phyloP scores from a whole-genome alignment of 2,329 filamentous ascomycete species.

The Epichloe scottii region DNA sequence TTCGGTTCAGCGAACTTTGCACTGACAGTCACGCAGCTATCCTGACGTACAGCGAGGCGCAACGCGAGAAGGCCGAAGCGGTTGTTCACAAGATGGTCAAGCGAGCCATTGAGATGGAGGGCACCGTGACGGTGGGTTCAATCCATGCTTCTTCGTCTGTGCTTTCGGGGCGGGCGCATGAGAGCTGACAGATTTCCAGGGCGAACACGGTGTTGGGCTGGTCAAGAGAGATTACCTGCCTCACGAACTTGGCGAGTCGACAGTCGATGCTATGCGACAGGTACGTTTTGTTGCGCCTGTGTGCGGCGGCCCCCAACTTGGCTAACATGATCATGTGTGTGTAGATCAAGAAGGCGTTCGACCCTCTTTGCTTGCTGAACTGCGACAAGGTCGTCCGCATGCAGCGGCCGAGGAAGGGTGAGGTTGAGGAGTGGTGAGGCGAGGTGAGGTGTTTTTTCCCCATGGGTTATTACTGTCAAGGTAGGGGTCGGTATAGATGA shows the following conservation, averaged over 20 bases:
- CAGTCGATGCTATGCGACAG: constrained; percentile 75
- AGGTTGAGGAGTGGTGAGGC: constrained; percentile 32
- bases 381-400: constrained; percentile 57
- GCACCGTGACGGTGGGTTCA: constrained; percentile 54
- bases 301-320: background rate
- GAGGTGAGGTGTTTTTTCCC: background rate
- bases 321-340: background rate
- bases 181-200: constrained; percentile 25
- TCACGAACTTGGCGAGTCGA: constrained; percentile 61
- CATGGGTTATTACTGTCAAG: no score
- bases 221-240: constrained; percentile 76
- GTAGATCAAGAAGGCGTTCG: constrained; percentile 68
- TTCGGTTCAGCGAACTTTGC: background rate
- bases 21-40: constrained; percentile 28
- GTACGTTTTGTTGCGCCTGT: constrained; percentile 27
- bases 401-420: constrained; percentile 31
- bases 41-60: constrained; percentile 48
- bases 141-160: constrained; percentile 11
- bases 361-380: constrained; percentile 59
- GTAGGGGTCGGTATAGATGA: no score
- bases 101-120: constrained; percentile 71
- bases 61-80: constrained; percentile 53
- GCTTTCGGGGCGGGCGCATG: background rate
- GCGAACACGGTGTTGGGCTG: constrained; percentile 73
- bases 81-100: constrained; percentile 78